phyloP scores from a whole-genome alignment of 345 rosid species.

The Populus simonii region DNA sequence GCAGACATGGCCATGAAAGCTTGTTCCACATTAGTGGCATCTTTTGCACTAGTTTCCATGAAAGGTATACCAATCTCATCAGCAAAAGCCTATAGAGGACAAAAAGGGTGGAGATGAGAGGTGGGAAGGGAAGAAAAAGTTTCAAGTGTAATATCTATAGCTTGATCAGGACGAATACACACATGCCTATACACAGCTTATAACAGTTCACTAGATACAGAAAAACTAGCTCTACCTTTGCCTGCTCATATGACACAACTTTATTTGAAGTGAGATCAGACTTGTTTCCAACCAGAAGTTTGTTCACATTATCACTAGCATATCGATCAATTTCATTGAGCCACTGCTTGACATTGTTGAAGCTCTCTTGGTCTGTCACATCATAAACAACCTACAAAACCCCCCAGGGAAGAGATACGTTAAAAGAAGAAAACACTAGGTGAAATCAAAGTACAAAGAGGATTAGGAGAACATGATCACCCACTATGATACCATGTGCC shows the following conservation, averaged over 20 bases:
- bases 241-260: conserved; percentile 54
- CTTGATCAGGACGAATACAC: neutral
- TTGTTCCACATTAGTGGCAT: conserved; percentile 57
- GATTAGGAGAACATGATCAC: conserved; percentile 1
- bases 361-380: conserved; percentile 68
- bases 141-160: neutral
- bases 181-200: neutral
- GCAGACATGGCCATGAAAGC: conserved; percentile 75
- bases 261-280: conserved; percentile 55
- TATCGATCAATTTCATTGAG: conserved; percentile 65
- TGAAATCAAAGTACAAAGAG: neutral
- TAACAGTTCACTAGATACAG: neutral
- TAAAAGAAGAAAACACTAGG: neutral
- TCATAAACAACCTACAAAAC: conserved; percentile 59
- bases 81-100: conserved; percentile 47
- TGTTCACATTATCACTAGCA: conserved; percentile 65
- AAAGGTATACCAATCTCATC: conserved; percentile 65
- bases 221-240: conserved; percentile 38
- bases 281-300: conserved; percentile 68
- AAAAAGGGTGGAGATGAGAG: neutral
- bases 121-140: neutral
- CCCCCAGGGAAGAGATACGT: neutral
- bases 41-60: conserved; percentile 69
- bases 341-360: conserved; percentile 69
- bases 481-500: conserved; percentile 21